A percentile compares a stretch with the other conserved stretches of the same genome.
phyloP scores from a whole-genome alignment of 495 filamentous ascomycete genomes.

The Glarea lozoyensis region DNA sequence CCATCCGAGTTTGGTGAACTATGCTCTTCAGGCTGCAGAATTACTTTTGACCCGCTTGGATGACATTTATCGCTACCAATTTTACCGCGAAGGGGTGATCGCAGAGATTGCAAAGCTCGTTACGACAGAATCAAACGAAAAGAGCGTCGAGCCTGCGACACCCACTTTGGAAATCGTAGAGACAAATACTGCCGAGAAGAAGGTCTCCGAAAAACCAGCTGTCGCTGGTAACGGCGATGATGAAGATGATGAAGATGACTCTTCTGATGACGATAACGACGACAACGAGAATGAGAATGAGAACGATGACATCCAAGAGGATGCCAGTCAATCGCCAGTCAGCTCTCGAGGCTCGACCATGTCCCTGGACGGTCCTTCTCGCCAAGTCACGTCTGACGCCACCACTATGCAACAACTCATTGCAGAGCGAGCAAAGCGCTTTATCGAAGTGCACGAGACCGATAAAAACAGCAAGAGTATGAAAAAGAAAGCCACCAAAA shows the following conservation, averaged over 20 bases:
- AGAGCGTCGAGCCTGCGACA: background rate
- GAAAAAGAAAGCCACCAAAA: conserved; percentile 66
- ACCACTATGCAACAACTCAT: conserved; percentile 67
- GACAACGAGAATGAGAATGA: conserved; percentile 45
- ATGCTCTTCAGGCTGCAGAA: conserved; percentile 81
- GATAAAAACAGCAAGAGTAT: conserved; percentile 59
- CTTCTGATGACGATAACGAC: conserved; percentile 30
- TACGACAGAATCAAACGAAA: background rate
- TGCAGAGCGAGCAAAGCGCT: conserved; percentile 62
- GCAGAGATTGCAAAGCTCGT: conserved; percentile 79
- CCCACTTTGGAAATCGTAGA: background rate
- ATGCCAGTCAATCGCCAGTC: conserved; percentile 61
- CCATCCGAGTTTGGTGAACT: conserved; percentile 76
- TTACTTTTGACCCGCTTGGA: conserved; percentile 75
- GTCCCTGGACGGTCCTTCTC: conserved; percentile 42
- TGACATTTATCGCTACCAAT: conserved; percentile 86
- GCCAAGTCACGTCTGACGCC: conserved; percentile 36
- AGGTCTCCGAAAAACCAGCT: conserved; percentile 19
- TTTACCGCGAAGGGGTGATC: conserved; percentile 96
- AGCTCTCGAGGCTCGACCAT: conserved; percentile 51
- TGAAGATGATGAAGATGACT: conserved; percentile 37
- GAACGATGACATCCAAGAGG: conserved; percentile 58
- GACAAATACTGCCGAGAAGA: conserved; percentile 1
- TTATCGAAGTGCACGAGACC: conserved; percentile 74
- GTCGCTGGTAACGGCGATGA: conserved; percentile 36